Percentiles rank a stretch among this genome's conserved stretches.
Evolutionary conservation across 495 filamentous ascomycete genomes (phyloP).

Genomic region (Neurospora sp.): DNA sequence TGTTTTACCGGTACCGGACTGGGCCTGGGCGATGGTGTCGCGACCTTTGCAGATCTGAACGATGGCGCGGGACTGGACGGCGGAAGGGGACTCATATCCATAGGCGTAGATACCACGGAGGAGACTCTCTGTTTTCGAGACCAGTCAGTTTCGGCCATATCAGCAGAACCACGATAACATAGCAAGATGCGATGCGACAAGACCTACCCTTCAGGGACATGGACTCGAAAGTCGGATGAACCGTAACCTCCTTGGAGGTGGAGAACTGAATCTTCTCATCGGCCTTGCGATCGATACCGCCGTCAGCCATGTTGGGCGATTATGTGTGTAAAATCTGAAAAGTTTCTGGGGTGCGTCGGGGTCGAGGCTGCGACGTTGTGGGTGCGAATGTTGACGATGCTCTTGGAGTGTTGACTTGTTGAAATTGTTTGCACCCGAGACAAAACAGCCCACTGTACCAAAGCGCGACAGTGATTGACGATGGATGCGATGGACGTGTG

Average conservation of each 20-base stretch:
- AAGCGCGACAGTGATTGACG: background rate
- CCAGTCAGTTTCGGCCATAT: background rate
- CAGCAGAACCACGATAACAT: background rate
- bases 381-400: conserved; percentile 1
- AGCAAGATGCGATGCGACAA: background rate
- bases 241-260: conserved; percentile 94
- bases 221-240: conserved; percentile 52
- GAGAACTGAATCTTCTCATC: conserved; percentile 97
- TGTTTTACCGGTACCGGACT: conserved; percentile 98
- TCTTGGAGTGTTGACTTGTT: background rate
- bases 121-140: conserved; percentile 55
- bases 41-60: conserved; percentile 98
- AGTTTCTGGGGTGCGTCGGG: background rate
- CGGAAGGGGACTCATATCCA: conserved; percentile 94
- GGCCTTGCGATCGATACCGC: conserved; percentile 75
- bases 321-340: conserved; percentile 18
- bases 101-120: conserved; percentile 98
- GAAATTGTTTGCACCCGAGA: background rate
- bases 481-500: conserved; percentile 4
- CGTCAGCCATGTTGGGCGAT: conserved; percentile 61
- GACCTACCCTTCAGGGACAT: conserved; percentile 56
- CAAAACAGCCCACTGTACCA: background rate
- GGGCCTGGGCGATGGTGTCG: conserved; percentile 98
- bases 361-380: background rate
- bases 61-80: conserved; percentile 93